Percentiles rank a stretch among this genome's conserved stretches.
Conservation (phyloP, 257 asterid species). For the Salvia hispanica region DNA sequence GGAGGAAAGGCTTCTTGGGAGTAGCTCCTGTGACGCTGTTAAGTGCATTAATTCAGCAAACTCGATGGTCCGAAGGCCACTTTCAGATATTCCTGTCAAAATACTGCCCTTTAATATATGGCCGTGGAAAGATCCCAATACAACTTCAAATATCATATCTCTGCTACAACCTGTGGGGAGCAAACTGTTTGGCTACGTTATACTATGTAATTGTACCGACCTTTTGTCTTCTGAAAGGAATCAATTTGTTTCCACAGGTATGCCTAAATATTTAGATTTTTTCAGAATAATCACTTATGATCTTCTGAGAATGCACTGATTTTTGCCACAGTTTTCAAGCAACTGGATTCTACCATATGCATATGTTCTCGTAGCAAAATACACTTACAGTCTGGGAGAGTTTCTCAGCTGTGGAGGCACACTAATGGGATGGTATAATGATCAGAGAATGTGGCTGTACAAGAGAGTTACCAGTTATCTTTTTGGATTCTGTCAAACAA, state of each 20-base stretch:
- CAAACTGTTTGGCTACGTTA: conserved; percentile 27
- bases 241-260: conserved; percentile 23
- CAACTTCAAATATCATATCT: conserved; percentile 18
- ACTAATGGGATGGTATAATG: conserved; percentile 21
- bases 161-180: conserved; percentile 25
- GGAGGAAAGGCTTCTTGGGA: conserved; percentile 20
- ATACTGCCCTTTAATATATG: conserved; percentile 20
- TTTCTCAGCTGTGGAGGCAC: conserved; percentile 20
- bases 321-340: conserved; percentile 23
- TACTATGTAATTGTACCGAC: conserved; percentile 6
- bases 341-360: conserved; percentile 14
- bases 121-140: conserved; percentile 19
- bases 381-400: conserved; percentile 24
- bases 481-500: conserved; percentile 20
- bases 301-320: neutral
- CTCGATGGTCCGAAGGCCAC: conserved; percentile 24
- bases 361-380: neutral
- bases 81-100: conserved; percentile 16
- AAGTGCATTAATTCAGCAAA: conserved; percentile 10
- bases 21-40: conserved; percentile 9
- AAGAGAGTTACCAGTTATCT: conserved; percentile 18
- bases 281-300: neutral
- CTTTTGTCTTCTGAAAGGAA: neutral
- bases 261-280: neutral
- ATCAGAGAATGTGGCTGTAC: conserved; percentile 29